Conservation (phyloP, 768 basidiomycete genomes). For the Clathrus columnatus region DNA sequence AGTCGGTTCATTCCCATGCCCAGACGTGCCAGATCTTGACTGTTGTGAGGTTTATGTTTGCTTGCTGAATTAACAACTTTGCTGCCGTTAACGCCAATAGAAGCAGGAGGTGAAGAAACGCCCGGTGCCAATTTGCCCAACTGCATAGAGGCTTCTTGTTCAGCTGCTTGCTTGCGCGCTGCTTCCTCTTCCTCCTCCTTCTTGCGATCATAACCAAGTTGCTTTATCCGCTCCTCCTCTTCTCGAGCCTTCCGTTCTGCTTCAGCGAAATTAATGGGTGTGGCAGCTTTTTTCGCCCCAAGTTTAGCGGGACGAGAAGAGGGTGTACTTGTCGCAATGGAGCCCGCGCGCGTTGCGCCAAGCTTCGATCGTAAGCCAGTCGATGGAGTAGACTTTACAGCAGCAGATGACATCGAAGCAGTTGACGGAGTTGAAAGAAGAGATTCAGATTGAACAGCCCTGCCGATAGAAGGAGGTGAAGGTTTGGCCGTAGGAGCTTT, state of each 20-base stretch:
- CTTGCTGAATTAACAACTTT: slow-evolving; percentile 18
- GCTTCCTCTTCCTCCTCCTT: slow-evolving; percentile 79
- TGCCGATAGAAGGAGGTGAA: slow-evolving; percentile 49
- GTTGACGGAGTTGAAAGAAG: slow-evolving; percentile 26
- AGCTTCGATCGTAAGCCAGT: slow-evolving; percentile 27
- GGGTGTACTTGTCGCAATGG: slow-evolving; percentile 21
- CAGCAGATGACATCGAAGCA: slow-evolving; percentile 32
- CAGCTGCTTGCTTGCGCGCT: slow-evolving; percentile 53
- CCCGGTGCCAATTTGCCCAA: slow-evolving; percentile 29
- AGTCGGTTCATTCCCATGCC: slow-evolving; percentile 70
- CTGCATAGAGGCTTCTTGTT: slow-evolving; percentile 28
- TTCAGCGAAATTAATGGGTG: slow-evolving; percentile 86
- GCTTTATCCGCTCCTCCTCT: slow-evolving; percentile 87
- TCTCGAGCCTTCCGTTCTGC: slow-evolving; percentile 85
- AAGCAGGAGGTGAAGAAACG: slow-evolving; percentile 15
- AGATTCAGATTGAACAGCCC: slow-evolving; percentile 37
- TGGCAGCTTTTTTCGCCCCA: slow-evolving; percentile 79
- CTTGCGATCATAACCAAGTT: slow-evolving; percentile 84
- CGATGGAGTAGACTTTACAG: slow-evolving; percentile 20
- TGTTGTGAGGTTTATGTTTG: slow-evolving; percentile 30
- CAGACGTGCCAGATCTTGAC: slow-evolving; percentile 44
- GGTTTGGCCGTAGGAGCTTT: slow-evolving; percentile 29
- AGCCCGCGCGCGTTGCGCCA: slow-evolving; percentile 35
- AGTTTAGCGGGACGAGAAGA: slow-evolving; percentile 50
- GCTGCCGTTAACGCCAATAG: slow-evolving; percentile 21